Evolutionary conservation across 164 flowering plant genomes (phyloP), one percentile per base, ranked within the genome.

Genomic region (Vitis rotundifolia): DNA sequence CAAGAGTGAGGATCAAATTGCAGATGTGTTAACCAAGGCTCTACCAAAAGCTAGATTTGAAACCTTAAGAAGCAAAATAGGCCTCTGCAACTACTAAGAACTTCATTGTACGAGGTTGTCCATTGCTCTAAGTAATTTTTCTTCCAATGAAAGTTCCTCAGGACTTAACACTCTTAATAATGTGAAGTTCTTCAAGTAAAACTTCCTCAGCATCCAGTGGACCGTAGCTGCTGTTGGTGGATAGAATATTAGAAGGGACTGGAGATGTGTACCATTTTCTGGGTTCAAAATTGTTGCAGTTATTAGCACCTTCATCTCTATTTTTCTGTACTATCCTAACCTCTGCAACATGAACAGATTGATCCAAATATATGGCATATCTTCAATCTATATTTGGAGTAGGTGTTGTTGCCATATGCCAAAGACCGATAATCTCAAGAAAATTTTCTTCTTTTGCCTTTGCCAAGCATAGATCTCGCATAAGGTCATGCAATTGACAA

Each of bases 401-500:
- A 49, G 1, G 14, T 28, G 61, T 14, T 19, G 29, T 29, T 8
- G 11, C 18, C 47, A 66, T 51, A 3, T 22, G 26, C 26, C 26
- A 6, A 37, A 37, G 44, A 37, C 11, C 48, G 49, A 70, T 3
- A 29, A 68, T 63, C 9, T 70, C 8, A 2, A 76, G 52, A 28
- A 71, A 74, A 16, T 68, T 69, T 51, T 77, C 78, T 47, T 72
- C n/a, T n/a, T 48, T 62, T n/a, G 74, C 80, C 63, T 68, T 72
- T 7, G 50, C 52, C 60, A 80, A 55, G 37, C 74, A 75, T 0
- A 77, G 22, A 15, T 78, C 81, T 56, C 80, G 63, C 71, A 78
- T 76, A 11, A 81, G 68, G 69, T 76, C 80, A 61, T 81, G 84
- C 29, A 81, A 37, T 11, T 64, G 74, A 31, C 74, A 80, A 13